These are phyloP conservation scores for Coniophora puteana DNA, from an alignment of 1,284 basidiomycete species.

Conservation along the genomic window DNA sequence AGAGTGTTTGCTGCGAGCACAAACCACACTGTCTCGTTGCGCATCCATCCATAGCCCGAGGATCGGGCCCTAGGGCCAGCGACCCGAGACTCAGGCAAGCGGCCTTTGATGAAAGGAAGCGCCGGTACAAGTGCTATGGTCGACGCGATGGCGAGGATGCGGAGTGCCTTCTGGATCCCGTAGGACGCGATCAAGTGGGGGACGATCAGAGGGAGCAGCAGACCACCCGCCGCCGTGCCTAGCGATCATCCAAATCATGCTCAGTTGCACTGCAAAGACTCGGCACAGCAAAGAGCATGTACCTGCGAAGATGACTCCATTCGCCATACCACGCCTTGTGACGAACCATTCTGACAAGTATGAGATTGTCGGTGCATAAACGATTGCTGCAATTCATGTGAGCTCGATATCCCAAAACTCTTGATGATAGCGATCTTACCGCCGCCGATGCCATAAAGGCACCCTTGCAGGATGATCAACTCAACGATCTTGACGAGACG, in stretches of 20 bases:
- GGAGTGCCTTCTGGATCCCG: slow-evolving; percentile 24
- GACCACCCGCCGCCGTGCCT: slow-evolving; percentile 33
- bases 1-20: slow-evolving; percentile 30
- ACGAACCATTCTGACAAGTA: slow-evolving; percentile 44
- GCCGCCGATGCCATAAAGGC: slow-evolving; percentile 35
- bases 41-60: slow-evolving; percentile 19
- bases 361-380: slow-evolving; percentile 32
- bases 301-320: slow-evolving; percentile 40
- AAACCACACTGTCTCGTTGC: slow-evolving; percentile 24
- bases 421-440: no score
- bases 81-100: slow-evolving; percentile 27
- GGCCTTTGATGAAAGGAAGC: slow-evolving; percentile 30
- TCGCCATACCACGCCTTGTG: slow-evolving; percentile 34
- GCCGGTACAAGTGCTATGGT: slow-evolving; percentile 20
- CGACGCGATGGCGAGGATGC: slow-evolving; percentile 25
- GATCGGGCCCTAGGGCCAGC: slow-evolving; percentile 17
- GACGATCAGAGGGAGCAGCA: slow-evolving; percentile 33
- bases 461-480: slow-evolving; percentile 34
- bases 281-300: neutral
- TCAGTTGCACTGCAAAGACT: neutral
- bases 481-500: slow-evolving; percentile 22
- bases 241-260: no score
- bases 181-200: slow-evolving; percentile 24
- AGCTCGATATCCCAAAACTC: neutral
- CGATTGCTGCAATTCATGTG: slow-evolving; percentile 21